These are phyloP conservation scores for Linderniella brevidens DNA, from an alignment of 257 asterid genomes.

Conservation along the genomic window DNA sequence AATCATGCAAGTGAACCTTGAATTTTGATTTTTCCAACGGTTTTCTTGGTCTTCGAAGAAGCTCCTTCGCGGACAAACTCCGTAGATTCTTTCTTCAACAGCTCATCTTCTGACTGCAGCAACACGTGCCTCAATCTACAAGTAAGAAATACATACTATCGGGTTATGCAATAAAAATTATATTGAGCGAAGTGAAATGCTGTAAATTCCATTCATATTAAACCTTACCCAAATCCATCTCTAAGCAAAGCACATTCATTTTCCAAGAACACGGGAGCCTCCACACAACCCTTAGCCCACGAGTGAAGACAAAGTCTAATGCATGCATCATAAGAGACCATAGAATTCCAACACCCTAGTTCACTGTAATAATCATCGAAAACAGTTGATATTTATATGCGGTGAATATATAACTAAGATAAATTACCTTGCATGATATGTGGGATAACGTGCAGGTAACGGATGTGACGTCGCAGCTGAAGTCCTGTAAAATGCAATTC, in stretches of 20 bases:
- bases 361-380: too few species aligned
- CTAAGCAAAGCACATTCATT: conserved; percentile 76
- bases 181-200: background rate
- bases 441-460: conserved; percentile 51
- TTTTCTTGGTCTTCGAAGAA: conserved; percentile 56
- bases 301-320: conserved; percentile 79
- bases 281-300: conserved; percentile 61
- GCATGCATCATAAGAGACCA: conserved; percentile 85
- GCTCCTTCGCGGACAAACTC: conserved; percentile 78
- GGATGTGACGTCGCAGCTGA: conserved; percentile 34
- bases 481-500: conserved; percentile 42
- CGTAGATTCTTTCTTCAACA: conserved; percentile 43
- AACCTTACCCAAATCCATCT: conserved; percentile 79
- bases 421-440: conserved; percentile 75
- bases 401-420: background rate
- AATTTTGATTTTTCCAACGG: conserved; percentile 69
- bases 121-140: conserved; percentile 52
- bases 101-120: conserved; percentile 80
- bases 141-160: too few species aligned
- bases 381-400: background rate
- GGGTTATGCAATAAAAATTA: conserved; percentile 4
- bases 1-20: conserved; percentile 40
- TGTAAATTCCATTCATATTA: background rate
- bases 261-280: conserved; percentile 70
- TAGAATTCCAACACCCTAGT: conserved; percentile 62